Base-by-base conservation (phyloP, 2,329 filamentous ascomycete genomes). In the Aspergillus fischeri region DNA sequence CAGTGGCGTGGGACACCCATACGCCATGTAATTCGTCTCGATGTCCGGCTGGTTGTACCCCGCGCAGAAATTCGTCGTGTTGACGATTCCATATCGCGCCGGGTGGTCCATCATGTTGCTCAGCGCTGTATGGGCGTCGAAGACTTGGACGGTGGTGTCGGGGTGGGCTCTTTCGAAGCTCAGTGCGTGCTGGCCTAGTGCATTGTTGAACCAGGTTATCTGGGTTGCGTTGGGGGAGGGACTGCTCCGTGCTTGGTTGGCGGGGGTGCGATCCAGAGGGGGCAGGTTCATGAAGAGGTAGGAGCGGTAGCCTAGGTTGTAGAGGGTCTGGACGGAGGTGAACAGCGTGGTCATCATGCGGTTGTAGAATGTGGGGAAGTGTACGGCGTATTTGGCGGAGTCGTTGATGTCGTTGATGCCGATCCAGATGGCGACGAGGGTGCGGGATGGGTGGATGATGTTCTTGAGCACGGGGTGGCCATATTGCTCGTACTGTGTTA, bases 331-430 rank as follows among this genome's bases (percentile, higher is more conserved):
- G 8, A 81, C 70, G 17, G 74, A 73, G 14, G 68, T 57, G 55
- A 82, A 79, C 1, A 80, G 69, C 0, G 75, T 70, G 3, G 52
- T 52, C 38, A 79, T 73, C 4, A 82, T 66, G 10, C 68, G 64
- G 3, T 75, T 67, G 63, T 82, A 83, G 60, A 81, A 77, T 0
- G 63, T 67, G 3, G 73, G 70, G 59, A 82, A 83, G 10, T 74
- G 70, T 11, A 78, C 72, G 32, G 70, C 72, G 50, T 75, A 77
- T 44, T 77, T 74, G 14, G 69, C 72, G 6, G 77, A 77, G 63
- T 85, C 81, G 60, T 74, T 76, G 59, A 85, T 81, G 56, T 85
- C 82, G 64, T 85, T 85, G 57, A 84, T 71, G 2, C 80, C 83
- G 49, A 84, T 85, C 78, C 79, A 85, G 41, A 83, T 66, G 2